A percentile compares a stretch with the other conserved stretches of the same genome.
phyloP scores from a whole-genome alignment of 2,329 filamentous ascomycete genomes.

The Colletotrichum eremochloae region DNA sequence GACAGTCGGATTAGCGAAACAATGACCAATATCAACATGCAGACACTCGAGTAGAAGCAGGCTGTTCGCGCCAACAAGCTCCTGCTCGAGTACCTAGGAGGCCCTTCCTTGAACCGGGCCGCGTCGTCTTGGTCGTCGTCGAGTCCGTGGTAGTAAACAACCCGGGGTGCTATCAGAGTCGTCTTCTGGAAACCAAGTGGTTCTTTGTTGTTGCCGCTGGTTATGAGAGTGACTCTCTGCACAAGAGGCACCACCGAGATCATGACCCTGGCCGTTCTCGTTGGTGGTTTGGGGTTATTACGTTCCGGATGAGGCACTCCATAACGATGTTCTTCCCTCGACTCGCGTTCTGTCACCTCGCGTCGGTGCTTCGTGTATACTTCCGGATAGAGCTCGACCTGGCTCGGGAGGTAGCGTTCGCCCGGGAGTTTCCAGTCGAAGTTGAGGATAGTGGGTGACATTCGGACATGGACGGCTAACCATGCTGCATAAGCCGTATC shows the following conservation, averaged over 20 bases:
- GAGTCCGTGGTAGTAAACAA: constrained; percentile 49
- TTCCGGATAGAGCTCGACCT: constrained; percentile 44
- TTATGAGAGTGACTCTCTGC: constrained; percentile 41
- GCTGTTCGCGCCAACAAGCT: neutral
- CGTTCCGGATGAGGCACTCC: too few species aligned
- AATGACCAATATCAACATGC: neutral
- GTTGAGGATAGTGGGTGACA: constrained; percentile 44
- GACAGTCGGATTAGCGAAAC: neutral
- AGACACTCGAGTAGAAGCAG: neutral
- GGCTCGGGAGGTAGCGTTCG: constrained; percentile 44
- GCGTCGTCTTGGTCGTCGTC: constrained; percentile 44
- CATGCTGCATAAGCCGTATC: constrained; percentile 50
- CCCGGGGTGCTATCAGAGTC: constrained; percentile 46
- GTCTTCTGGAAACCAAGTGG: constrained; percentile 39
- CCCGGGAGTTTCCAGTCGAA: constrained; percentile 50
- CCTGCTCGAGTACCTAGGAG: neutral
- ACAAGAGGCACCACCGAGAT: constrained; percentile 49
- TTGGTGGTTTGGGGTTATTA: neutral
- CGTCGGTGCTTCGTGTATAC: constrained; percentile 38
- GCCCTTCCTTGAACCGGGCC: constrained; percentile 20
- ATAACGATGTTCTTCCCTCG: neutral
- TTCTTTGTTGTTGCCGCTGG: constrained; percentile 25
- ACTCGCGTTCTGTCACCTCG: constrained; percentile 27
- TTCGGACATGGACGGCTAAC: constrained; percentile 48
- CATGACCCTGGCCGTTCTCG: constrained; percentile 48